Percentiles rank a stretch among this genome's conserved stretches.
Evolutionary conservation across 495 filamentous ascomycete genomes (phyloP).

Genomic region (Cercophora samala): DNA sequence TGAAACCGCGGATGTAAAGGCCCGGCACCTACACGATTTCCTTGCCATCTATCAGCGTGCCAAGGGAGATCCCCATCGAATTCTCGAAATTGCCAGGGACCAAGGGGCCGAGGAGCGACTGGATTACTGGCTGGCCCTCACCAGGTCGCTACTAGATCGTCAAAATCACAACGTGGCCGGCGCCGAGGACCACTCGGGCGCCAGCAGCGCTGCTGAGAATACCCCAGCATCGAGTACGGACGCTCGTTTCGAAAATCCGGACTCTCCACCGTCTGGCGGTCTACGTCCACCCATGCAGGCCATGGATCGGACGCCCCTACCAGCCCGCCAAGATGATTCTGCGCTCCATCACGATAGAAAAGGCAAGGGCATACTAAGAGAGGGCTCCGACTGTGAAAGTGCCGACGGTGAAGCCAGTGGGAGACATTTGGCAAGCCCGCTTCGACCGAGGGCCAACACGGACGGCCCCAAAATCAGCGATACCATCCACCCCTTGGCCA

Average conservation of each 20-base stretch:
- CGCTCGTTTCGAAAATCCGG: background rate
- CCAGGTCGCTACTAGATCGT: constrained; percentile 30
- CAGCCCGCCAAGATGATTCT: background rate
- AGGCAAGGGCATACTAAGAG: constrained; percentile 16
- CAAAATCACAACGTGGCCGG: background rate
- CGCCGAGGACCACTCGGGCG: constrained; percentile 9
- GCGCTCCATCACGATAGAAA: background rate
- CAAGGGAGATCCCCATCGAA: constrained; percentile 56
- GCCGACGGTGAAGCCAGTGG: constrained; percentile 13
- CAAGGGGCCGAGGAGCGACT: constrained; percentile 58
- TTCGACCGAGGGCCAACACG: constrained; percentile 41
- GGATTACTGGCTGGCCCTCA: constrained; percentile 46
- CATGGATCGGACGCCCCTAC: background rate
- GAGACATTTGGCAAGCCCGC: constrained; percentile 8
- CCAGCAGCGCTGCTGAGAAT: background rate
- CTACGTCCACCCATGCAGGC: background rate
- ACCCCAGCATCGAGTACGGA: background rate
- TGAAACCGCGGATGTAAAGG: background rate
- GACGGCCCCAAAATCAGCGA: constrained; percentile 43
- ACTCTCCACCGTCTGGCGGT: background rate
- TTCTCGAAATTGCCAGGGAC: constrained; percentile 59
- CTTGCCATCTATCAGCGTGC: constrained; percentile 52
- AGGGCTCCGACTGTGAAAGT: constrained; percentile 7
- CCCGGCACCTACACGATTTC: constrained; percentile 4
- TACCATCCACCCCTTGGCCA: constrained; percentile 41